Conservation (phyloP, 129 eudicot genomes). For the Ambrosia trifida region DNA sequence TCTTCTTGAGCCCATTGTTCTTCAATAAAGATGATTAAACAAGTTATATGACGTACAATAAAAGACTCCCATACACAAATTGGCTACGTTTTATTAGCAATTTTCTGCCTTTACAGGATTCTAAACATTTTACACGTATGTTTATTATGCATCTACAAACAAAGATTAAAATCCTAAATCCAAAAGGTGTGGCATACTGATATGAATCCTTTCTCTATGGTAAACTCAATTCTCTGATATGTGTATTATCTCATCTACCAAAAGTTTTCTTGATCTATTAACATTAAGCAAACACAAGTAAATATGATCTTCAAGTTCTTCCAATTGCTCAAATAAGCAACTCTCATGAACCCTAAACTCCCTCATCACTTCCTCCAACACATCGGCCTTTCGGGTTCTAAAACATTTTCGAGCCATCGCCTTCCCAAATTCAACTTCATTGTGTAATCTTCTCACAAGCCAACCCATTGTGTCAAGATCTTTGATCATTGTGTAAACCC, state of each 20-base stretch:
- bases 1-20: neutral
- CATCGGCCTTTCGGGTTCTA: conserved; percentile 42
- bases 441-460: conserved; percentile 53
- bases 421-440: conserved; percentile 67
- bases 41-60: conserved; percentile 3
- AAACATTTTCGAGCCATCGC: conserved; percentile 55
- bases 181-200: neutral
- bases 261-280: conserved; percentile 69
- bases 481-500: conserved; percentile 62
- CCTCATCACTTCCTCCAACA: conserved; percentile 56
- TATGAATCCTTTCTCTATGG: neutral
- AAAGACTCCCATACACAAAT: conserved; percentile 9
- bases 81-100: conserved; percentile 1
- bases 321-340: conserved; percentile 58
- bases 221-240: conserved; percentile 14
- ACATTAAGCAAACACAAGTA: conserved; percentile 74
- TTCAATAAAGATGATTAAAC: conserved; percentile 6
- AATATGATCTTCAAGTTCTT: conserved; percentile 75
- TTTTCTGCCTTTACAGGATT: conserved; percentile 22
- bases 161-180: neutral
- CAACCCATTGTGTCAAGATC: conserved; percentile 80
- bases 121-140: neutral
- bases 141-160: conserved; percentile 15
- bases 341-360: conserved; percentile 51
- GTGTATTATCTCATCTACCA: conserved; percentile 41